phyloP scores from a whole-genome alignment of 192 early-diverging fungal genomes.

The Rhizophagus sp. region DNA sequence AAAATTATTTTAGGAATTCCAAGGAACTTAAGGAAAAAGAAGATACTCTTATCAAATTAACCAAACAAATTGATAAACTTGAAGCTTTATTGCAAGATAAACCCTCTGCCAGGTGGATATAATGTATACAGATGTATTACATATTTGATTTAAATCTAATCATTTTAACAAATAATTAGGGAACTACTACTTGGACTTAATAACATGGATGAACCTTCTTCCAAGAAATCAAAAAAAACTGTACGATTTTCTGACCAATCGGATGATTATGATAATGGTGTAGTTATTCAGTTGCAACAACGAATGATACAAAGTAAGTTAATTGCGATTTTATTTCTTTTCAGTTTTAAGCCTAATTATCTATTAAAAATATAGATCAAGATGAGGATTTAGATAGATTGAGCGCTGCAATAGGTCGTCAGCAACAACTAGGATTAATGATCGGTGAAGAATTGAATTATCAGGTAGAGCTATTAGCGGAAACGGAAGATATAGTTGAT shows the following conservation, averaged over 20 bases:
- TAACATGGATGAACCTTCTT: constrained; percentile 33
- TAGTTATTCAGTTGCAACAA: constrained; percentile 63
- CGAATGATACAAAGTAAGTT: constrained; percentile 62
- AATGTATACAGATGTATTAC: constrained; percentile 16
- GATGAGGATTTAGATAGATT: constrained; percentile 74
- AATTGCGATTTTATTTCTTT: background rate
- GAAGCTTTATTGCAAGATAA: constrained; percentile 51
- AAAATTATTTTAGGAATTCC: constrained; percentile 32
- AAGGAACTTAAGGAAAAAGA: constrained; percentile 61
- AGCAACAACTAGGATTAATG: constrained; percentile 67
- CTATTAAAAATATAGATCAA: constrained; percentile 55
- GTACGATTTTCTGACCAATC: constrained; percentile 43
- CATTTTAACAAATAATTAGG: constrained; percentile 21
- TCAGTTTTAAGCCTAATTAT: background rate
- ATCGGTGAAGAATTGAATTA: constrained; percentile 75
- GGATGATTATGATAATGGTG: constrained; percentile 46
- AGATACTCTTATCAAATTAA: constrained; percentile 62
- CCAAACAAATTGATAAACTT: constrained; percentile 61
- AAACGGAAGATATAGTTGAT: constrained; percentile 70
- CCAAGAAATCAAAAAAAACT: constrained; percentile 37
- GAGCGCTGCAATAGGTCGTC: constrained; percentile 59
- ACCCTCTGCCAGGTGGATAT: constrained; percentile 40
- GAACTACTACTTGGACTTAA: constrained; percentile 35
- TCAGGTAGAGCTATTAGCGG: constrained; percentile 70
- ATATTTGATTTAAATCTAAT: background rate